Base-by-base conservation (phyloP, 352 stramenopile species). In the Pythium pyrilobum region DNA sequence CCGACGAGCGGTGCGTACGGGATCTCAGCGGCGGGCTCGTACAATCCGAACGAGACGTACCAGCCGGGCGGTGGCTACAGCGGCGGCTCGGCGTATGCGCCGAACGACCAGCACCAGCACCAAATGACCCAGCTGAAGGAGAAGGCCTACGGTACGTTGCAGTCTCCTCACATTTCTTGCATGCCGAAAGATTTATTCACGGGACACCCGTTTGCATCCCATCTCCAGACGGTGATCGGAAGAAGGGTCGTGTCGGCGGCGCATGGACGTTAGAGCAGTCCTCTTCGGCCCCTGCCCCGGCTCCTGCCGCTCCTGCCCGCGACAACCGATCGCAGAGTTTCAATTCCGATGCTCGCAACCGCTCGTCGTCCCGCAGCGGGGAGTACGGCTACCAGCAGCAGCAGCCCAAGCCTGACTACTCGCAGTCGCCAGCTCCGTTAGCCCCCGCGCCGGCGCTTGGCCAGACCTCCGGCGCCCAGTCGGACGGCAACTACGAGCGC, bases 401-500 rank as follows among this genome's bases (percentile, higher is more conserved):
- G 47, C 49, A 66, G 28, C 40, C 58, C n/a, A 45, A 63, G 45
- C 42, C 20, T 10, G 44, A 55, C 18, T 52, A 52, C 29, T 18
- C 36, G 13, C 45, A 51, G 8, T 11, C 50, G 3, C 55, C 61
- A 25, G 43, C 18, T 10, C 47, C 44, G n/a, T 16, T 52, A 12
- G 31, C 34, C 0, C 49, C 48, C 8, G 18, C 41, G 21, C 62
- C 51, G 70, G 48, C 61, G 8, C 48, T 24, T 15, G 72, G 82
- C 13, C 80, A 89, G 51, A 92, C 83, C 0, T 74, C 79, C 15
- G 83, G 83, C 21, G 83, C 83, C 4, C 73, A 88, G 49, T 90
- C 81, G 24, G 83, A 94, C 67, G 90, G 93, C 16, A 82, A 77
- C 16, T 98, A 97, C 59, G 94, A 98, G 67, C 89, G 88, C 34